Evolutionary conservation across 1,284 basidiomycete species (phyloP).

Genomic region (Lignosus rhinocerotis): DNA sequence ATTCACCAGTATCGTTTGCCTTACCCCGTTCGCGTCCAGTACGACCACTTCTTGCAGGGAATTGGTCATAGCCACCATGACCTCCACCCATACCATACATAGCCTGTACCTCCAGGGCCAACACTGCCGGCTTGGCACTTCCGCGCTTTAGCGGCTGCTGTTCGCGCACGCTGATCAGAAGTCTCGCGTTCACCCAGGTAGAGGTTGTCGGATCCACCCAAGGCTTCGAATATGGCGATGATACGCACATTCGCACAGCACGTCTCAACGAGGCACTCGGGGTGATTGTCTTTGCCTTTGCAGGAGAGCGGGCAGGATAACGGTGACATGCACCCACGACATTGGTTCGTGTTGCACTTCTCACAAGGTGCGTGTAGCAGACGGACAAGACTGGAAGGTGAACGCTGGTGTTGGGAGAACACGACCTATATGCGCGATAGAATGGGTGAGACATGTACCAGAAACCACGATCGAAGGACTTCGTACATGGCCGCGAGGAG

Average conservation of each 20-base stretch:
- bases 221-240: constrained; percentile 49
- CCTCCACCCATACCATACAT: constrained; percentile 35
- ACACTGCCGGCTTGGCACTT: constrained; percentile 32
- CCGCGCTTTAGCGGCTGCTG: constrained; percentile 32
- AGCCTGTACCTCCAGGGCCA: constrained; percentile 55
- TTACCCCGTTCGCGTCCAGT: constrained; percentile 14
- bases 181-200: constrained; percentile 42
- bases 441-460: background rate
- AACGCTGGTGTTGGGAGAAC: constrained; percentile 35
- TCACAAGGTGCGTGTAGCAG: constrained; percentile 46
- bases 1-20: constrained; percentile 1
- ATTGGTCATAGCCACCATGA: background rate
- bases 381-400: constrained; percentile 36
- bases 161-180: constrained; percentile 39
- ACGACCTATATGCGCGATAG: constrained; percentile 36
- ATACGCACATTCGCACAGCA: constrained; percentile 51
- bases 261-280: constrained; percentile 36
- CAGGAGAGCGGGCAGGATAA: constrained; percentile 41
- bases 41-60: constrained; percentile 23
- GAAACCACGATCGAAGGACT: background rate
- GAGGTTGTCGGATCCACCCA: constrained; percentile 49
- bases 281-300: constrained; percentile 39
- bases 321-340: constrained; percentile 47
- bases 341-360: constrained; percentile 45
- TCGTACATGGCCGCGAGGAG: constrained; percentile 24